Percentiles rank a stretch among this genome's conserved stretches.
Evolutionary conservation across 148 eudicot genomes (phyloP).

Genomic region (Fagopyrum esculentum): DNA sequence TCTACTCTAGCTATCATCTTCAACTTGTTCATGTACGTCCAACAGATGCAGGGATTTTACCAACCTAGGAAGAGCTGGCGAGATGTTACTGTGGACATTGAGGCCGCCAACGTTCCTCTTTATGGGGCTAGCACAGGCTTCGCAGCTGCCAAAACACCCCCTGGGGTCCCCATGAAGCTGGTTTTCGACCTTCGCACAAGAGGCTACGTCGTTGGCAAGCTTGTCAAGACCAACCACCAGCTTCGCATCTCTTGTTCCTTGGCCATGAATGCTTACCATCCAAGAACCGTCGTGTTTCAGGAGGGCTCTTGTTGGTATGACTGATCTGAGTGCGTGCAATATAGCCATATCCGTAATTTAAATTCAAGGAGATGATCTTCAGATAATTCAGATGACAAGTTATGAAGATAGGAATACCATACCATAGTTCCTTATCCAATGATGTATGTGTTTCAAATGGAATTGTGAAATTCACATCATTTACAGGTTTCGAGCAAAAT

Average conservation of each 20-base stretch:
- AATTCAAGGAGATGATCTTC: no score
- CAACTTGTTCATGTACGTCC: no score
- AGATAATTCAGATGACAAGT: no score
- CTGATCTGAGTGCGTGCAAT: not conserved
- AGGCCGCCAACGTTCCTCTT: constrained; percentile 42
- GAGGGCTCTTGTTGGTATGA: constrained; percentile 29
- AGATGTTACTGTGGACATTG: constrained; percentile 23
- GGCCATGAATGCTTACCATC: constrained; percentile 18
- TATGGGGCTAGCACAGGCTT: constrained; percentile 61
- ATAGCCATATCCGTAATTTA: no score
- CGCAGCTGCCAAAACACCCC: constrained; percentile 16
- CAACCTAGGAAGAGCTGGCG: constrained; percentile 52
- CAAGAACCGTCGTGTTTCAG: constrained; percentile 24
- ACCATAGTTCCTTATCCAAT: no score
- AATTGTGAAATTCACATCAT: no score
- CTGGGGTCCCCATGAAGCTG: constrained; percentile 44
- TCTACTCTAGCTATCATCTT: no score
- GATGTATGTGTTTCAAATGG: no score
- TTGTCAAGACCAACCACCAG: constrained; percentile 45
- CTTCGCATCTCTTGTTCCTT: constrained; percentile 38
- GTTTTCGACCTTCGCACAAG: constrained; percentile 39
- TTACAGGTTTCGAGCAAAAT: no score
- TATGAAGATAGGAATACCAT: no score
- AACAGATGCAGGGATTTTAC: constrained; percentile 45
- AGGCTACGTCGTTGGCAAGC: constrained; percentile 45